Evolutionary conservation across 176 grass and related monocot genomes (phyloP).

Genomic region (Hordeum marinum): DNA sequence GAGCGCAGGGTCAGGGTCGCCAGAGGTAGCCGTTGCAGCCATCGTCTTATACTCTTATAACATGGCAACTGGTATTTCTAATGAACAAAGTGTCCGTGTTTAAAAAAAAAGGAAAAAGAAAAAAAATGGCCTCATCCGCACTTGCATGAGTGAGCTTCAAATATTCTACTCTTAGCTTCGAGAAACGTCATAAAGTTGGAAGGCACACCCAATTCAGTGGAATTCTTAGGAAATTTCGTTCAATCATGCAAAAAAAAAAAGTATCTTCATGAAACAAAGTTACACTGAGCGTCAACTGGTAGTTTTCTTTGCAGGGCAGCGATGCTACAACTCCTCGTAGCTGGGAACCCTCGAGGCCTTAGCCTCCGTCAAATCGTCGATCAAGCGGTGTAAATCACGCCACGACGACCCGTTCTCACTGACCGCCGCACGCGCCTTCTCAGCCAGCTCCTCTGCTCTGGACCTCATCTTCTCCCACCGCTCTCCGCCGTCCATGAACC

Average conservation of each 20-base stretch:
- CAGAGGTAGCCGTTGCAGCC: too few relatives aligned
- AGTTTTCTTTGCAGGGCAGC: background rate
- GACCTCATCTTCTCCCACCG: slow-evolving; percentile 14
- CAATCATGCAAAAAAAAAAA: background rate
- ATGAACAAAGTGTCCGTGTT: too few relatives aligned
- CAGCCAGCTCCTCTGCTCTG: slow-evolving; percentile 32
- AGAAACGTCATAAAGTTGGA: too few relatives aligned
- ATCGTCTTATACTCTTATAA: too few relatives aligned
- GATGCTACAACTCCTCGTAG: background rate
- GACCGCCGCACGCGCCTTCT: slow-evolving; percentile 36
- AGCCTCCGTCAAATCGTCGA: slow-evolving; percentile 49
- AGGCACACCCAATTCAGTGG: too few relatives aligned
- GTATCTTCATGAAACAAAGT: background rate
- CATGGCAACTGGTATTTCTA: too few relatives aligned
- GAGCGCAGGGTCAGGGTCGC: too few relatives aligned
- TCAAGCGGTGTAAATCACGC: slow-evolving; percentile 44
- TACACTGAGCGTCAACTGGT: background rate
- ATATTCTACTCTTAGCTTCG: too few relatives aligned
- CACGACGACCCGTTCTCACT: slow-evolving; percentile 42
- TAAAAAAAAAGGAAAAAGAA: too few relatives aligned
- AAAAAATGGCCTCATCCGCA: too few relatives aligned
- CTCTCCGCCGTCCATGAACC: slow-evolving; percentile 46
- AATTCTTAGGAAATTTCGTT: too few relatives aligned
- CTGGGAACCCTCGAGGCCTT: background rate
- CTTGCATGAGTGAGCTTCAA: too few relatives aligned